These are phyloP conservation scores for Stramenopiles sp. DNA, from an alignment of 352 stramenopile genomes.

Conservation along the genomic window DNA sequence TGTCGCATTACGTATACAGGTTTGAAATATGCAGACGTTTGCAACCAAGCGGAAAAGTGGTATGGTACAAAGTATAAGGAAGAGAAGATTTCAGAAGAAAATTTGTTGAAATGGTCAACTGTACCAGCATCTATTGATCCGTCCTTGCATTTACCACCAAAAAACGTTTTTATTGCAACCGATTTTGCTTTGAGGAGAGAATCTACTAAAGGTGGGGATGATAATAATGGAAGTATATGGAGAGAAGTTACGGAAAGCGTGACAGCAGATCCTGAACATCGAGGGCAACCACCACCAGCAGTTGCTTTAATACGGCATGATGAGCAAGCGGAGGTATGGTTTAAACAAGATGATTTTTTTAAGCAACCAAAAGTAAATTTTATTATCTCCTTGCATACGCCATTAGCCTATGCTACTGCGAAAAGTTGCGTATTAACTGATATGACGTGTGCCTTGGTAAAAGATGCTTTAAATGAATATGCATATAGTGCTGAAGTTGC, in stretches of 20 bases:
- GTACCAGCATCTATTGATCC: conserved; percentile 22
- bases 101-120: conserved; percentile 27
- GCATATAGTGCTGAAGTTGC: conserved; percentile 45
- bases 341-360: conserved; percentile 64
- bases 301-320: conserved; percentile 21
- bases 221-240: too few relatives aligned
- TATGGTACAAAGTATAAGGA: conserved; percentile 36
- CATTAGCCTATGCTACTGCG: conserved; percentile 31
- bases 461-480: conserved; percentile 42
- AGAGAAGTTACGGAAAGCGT: too few relatives aligned
- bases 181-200: conserved; percentile 44
- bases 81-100: conserved; percentile 21
- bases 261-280: too few relatives aligned
- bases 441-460: conserved; percentile 37
- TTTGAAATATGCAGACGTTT: conserved; percentile 38
- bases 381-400: conserved; percentile 43
- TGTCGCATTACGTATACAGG: conserved; percentile 43
- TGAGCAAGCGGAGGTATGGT: conserved; percentile 35
- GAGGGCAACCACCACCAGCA: too few relatives aligned
- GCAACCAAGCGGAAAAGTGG: conserved; percentile 36
- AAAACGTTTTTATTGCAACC: conserved; percentile 42
- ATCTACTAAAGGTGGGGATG: too few relatives aligned
- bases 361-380: conserved; percentile 66
- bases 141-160: conserved; percentile 31
- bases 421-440: conserved; percentile 39